phyloP scores from a whole-genome alignment of 2,329 filamentous ascomycete genomes.

The Xylaria multiplex region DNA sequence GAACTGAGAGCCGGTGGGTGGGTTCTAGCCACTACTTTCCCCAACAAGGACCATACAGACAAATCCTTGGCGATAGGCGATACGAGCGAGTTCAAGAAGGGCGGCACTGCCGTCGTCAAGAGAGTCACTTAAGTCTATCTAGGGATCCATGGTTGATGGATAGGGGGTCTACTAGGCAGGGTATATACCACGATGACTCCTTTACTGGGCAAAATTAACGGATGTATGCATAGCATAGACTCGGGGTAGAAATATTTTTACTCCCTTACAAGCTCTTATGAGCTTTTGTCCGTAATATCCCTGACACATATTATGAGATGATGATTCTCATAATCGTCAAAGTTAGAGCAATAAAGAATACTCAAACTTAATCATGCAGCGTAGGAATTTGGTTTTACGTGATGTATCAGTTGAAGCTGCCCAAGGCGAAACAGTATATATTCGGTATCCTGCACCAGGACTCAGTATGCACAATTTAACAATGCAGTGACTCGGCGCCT shows the following conservation, averaged over 20 bases:
- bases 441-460: neutral
- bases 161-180: constrained; percentile 15
- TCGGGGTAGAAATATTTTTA: constrained; percentile 19
- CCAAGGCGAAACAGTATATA: neutral
- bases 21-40: constrained; percentile 84
- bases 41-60: constrained; percentile 81
- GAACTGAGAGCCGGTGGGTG: constrained; percentile 69
- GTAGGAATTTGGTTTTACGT: neutral
- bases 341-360: neutral
- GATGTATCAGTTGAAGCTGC: neutral
- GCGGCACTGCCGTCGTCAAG: constrained; percentile 73
- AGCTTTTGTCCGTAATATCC: neutral
- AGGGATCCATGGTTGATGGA: neutral
- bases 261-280: neutral
- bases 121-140: constrained; percentile 43
- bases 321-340: neutral
- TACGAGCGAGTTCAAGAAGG: constrained; percentile 72
- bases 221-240: constrained; percentile 34
- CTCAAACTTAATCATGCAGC: neutral
- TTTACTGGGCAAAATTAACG: neutral
- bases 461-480: neutral
- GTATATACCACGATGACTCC: neutral
- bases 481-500: no score
- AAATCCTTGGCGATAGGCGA: constrained; percentile 68
- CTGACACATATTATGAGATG: neutral